Base-by-base conservation (phyloP, 1,284 basidiomycete species). In the Ustilago curta region DNA sequence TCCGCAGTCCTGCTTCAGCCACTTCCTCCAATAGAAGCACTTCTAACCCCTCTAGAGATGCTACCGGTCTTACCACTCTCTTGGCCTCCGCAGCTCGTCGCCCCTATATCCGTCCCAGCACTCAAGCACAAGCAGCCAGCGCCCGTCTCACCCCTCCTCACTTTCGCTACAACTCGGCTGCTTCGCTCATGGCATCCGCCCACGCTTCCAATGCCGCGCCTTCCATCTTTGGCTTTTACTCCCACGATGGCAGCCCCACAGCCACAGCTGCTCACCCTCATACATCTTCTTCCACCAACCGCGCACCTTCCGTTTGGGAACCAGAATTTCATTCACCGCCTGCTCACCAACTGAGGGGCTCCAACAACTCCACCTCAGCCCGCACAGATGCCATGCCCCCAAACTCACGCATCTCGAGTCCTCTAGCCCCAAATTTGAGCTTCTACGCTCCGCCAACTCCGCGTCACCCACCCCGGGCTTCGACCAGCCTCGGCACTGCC, bases 161-260 rank as follows among this genome's bases (percentile, higher is more conserved):
- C 1, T 11, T 39, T 44, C 37, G 40, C 32, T 45, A 39, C n/a
- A 14, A 6, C 45, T 18, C 59, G 5, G 47, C 58, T 18, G 59
- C 71, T 29, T 45, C 71, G 0, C 49, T 57, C 18, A 27, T 75
- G 48, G 49, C 72, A 8, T 50, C 57, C 16, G 39, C 63, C 5
- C 63, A 66, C 35, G 47, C 35, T 4, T 27, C 48, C 27, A 62
- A 45, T 25, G 11, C 50, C 5, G 45, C 67, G 1, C 70, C 74
- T 7, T 76, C 74, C 51, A 56, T 76, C 29, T 76, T 72, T 58
- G 70, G 70, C 51, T 71, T 51, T 52, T 70, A 76, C 35, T 68
- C 73, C n/a, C 68, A 68, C 42, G 61, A 65, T 37, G 63, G 27
- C 12, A 45, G 23, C 49, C 39, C 63, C 37, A 29, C 49, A 19